A percentile compares a stretch with the other conserved stretches of the same genome.
Conservation (phyloP, 305 asterid genomes). For the Withania somnifera region DNA sequence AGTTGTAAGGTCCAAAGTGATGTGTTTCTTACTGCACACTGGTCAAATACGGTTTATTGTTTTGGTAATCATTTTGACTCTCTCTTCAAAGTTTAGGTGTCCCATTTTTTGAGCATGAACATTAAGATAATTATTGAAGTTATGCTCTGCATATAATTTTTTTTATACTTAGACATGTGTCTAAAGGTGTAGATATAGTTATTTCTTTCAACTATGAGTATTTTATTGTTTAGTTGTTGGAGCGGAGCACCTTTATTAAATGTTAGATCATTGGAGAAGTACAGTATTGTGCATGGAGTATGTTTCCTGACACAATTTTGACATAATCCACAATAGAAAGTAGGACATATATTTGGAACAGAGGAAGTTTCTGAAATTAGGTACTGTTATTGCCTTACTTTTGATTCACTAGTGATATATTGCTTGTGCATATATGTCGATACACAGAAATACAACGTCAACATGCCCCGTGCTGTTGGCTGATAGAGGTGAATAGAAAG, state of each 20-base stretch:
- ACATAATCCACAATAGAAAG: background rate
- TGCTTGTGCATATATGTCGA: background rate
- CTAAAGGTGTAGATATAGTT: background rate
- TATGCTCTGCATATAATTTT: background rate
- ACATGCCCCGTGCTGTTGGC: background rate
- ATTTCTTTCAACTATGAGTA: background rate
- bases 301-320: background rate
- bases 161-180: background rate
- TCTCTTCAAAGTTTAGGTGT: background rate
- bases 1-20: background rate
- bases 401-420: background rate
- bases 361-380: background rate
- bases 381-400: background rate
- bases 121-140: background rate
- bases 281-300: background rate
- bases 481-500: background rate
- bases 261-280: background rate
- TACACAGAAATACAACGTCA: background rate
- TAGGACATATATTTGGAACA: background rate
- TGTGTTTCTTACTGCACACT: background rate
- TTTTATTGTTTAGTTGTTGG: background rate
- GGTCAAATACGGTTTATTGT: background rate
- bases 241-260: background rate
- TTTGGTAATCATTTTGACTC: background rate
- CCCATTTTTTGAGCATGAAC: background rate